Base-by-base conservation (phyloP, 495 filamentous ascomycete species). In the Aspergillus bridgeri region DNA sequence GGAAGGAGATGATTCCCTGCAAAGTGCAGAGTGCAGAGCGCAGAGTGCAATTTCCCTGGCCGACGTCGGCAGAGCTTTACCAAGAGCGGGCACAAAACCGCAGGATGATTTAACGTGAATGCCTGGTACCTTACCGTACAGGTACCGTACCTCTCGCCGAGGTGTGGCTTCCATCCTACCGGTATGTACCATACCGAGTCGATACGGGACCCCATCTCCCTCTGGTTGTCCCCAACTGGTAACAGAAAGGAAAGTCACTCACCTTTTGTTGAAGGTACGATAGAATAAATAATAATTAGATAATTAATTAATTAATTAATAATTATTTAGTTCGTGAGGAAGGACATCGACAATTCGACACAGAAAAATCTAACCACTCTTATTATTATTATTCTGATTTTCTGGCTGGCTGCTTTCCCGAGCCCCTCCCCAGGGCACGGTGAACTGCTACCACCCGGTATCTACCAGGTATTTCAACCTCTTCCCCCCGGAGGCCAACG, bases 391-490 rank as follows among this genome's bases (percentile, higher is more conserved):
- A 21, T 27, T 17, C 6, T 15, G 20, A 27, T 52, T 51, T 38
- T 38, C 33, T 38, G 51, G 22, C 38, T 53, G 51, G 51, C 25
- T 25, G 42, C 42, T 54, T 54, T 54, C 43, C 42, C 52, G 48
- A 33, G 47, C n/a, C 48, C 33, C 23, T 27, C 48, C 25, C 8
- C 33, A 51, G 33, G 18, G 17, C 38, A 18, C 50, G 42, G 4
- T 51, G 17, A n/a, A 53, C 9, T 11, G 25, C 19, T 42, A 43
- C 38, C n/a, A 22, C 48, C 33, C 19, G 11, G 23, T 15, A 27
- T 22, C 44, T 25, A 50, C 17, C 22, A 6, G 57, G 48, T 69
- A 71, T 71, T 69, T 64, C 62, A 65, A 54, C 50, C 60, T 63
- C 52, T 22, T 19, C 48, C 51, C 60, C 60, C 56, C 56, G 60